These are phyloP conservation scores for Skeletonema potamos DNA, from an alignment of 108 stramenopile genomes.

Conservation along the genomic window DNA sequence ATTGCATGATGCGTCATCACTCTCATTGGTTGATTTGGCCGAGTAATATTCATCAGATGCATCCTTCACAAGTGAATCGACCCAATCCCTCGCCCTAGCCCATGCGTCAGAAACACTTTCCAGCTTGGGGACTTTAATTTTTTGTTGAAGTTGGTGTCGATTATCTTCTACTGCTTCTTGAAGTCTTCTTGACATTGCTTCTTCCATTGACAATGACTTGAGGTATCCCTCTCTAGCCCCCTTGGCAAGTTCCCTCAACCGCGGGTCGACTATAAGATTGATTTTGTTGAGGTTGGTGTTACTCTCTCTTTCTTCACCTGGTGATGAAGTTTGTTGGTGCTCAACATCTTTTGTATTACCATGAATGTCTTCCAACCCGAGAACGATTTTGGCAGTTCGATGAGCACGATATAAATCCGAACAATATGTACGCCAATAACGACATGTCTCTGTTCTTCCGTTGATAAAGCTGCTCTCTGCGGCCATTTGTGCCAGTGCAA, in stretches of 20 bases:
- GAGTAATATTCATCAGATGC: slow-evolving; percentile 31
- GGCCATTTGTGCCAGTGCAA: slow-evolving; percentile 21
- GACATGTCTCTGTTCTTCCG: neutral
- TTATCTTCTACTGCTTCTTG: slow-evolving; percentile 7
- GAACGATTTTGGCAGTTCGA: slow-evolving; percentile 45
- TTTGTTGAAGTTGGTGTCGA: neutral
- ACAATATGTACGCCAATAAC: slow-evolving; percentile 49
- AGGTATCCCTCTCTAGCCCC: slow-evolving; percentile 58
- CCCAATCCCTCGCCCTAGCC: slow-evolving; percentile 45
- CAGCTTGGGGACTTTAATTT: slow-evolving; percentile 33
- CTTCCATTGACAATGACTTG: slow-evolving; percentile 38
- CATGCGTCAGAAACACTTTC: slow-evolving; percentile 58
- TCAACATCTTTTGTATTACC: neutral
- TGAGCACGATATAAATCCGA: slow-evolving; percentile 54
- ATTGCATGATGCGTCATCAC: neutral
- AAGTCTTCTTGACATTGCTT: slow-evolving; percentile 28
- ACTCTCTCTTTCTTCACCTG: neutral
- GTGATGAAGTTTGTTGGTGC: neutral
- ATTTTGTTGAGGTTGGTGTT: neutral
- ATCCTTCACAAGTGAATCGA: slow-evolving; percentile 39
- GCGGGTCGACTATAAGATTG: slow-evolving; percentile 35
- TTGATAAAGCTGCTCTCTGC: slow-evolving; percentile 22
- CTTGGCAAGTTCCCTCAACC: slow-evolving; percentile 60
- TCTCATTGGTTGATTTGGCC: neutral
- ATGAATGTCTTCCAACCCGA: slow-evolving; percentile 22